Percentiles rank a stretch among this genome's conserved stretches.
phyloP scores from a whole-genome alignment of 305 asterid species.

The Caryopteris hybrid region DNA sequence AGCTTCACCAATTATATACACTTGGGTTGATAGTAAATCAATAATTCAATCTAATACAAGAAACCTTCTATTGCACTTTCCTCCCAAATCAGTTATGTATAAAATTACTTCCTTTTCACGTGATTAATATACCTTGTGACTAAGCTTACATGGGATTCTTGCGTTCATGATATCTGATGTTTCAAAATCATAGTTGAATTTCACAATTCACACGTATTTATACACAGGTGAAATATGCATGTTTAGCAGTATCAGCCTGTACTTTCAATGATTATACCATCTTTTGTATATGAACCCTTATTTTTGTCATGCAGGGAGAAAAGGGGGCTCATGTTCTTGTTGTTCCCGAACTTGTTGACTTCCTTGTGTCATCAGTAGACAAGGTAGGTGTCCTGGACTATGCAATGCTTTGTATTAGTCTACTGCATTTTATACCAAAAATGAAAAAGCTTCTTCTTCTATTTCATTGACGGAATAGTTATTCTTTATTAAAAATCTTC shows the following conservation, averaged over 20 bases:
- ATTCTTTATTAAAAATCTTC: neutral
- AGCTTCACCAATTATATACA: neutral
- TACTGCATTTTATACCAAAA: too few relatives aligned
- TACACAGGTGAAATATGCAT: neutral
- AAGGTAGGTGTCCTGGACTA: slow-evolving; percentile 45
- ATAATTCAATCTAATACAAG: too few relatives aligned
- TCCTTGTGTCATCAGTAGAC: slow-evolving; percentile 59
- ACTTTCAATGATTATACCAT: neutral
- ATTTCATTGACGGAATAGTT: neutral
- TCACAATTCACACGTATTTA: neutral
- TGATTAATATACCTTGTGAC: neutral
- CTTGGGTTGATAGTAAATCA: too few relatives aligned
- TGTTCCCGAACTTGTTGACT: slow-evolving; percentile 90
- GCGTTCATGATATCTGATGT: neutral
- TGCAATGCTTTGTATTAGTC: neutral
- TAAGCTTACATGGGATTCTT: neutral
- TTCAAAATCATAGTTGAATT: neutral
- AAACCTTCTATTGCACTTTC: too few relatives aligned
- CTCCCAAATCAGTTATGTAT: too few relatives aligned
- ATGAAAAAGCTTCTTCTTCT: too few relatives aligned
- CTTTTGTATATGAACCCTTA: neutral
- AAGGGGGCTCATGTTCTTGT: slow-evolving; percentile 85
- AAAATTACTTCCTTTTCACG: neutral
- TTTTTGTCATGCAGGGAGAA: slow-evolving; percentile 57
- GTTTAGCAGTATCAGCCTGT: neutral